Conservation (phyloP, 1,284 basidiomycete species). For the Rhodotorula sp. region DNA sequence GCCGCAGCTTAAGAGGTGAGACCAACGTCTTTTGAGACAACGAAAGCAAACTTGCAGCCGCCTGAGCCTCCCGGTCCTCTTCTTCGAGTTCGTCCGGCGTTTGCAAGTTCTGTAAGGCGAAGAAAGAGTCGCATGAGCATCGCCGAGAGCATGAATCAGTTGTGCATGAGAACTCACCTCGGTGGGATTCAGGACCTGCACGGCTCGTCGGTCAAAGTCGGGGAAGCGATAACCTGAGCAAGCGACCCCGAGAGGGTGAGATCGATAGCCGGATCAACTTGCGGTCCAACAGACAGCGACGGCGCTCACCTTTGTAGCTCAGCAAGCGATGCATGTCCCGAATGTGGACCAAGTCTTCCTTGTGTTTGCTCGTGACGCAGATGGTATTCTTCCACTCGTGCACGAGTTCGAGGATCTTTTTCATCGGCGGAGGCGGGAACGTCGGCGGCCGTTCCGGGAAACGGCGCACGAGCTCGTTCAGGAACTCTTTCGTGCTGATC, state of each 20-base stretch:
- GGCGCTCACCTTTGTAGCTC: constrained; percentile 74
- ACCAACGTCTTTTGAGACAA: no score
- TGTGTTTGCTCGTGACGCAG: constrained; percentile 84
- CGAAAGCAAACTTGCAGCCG: constrained; percentile 58
- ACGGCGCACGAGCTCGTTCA: constrained; percentile 95
- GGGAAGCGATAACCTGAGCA: constrained; percentile 77
- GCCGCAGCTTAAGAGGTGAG: no score
- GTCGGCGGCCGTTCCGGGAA: constrained; percentile 97
- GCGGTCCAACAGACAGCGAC: neutral
- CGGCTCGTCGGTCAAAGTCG: constrained; percentile 57
- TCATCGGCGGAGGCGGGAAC: constrained; percentile 92
- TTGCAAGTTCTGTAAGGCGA: constrained; percentile 70
- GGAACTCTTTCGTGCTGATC: constrained; percentile 96
- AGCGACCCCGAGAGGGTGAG: no score
- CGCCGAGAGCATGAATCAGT: neutral
- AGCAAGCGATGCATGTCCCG: constrained; percentile 95
- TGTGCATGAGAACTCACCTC: constrained; percentile 52
- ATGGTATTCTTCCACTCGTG: constrained; percentile 94
- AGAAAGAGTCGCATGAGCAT: neutral
- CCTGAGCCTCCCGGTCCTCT: constrained; percentile 91
- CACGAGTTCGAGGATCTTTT: constrained; percentile 87
- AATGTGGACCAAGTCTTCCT: constrained; percentile 95
- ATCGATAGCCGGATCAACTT: neutral
- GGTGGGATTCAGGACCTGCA: constrained; percentile 53
- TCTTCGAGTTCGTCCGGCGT: constrained; percentile 93